These are phyloP conservation scores for Capsicum rhomboideum DNA, from an alignment of 257 asterid species.

Conservation along the genomic window DNA sequence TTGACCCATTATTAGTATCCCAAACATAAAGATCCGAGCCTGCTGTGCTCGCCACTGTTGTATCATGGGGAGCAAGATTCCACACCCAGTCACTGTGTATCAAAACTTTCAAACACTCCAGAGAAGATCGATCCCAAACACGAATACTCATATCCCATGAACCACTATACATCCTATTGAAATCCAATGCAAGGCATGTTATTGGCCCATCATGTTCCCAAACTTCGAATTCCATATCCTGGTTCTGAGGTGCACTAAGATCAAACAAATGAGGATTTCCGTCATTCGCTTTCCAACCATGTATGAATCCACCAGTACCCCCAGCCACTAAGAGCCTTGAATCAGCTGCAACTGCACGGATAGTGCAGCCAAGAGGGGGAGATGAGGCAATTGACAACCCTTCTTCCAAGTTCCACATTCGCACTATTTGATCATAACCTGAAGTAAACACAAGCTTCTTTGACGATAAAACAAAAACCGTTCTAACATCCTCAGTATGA, in stretches of 20 bases:
- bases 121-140: slow-evolving; percentile 64
- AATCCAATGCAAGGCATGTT: slow-evolving; percentile 83
- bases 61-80: slow-evolving; percentile 80
- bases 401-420: slow-evolving; percentile 94
- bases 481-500: slow-evolving; percentile 81
- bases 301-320: slow-evolving; percentile 89
- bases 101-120: slow-evolving; percentile 61
- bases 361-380: slow-evolving; percentile 79
- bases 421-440: slow-evolving; percentile 86
- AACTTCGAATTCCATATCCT: slow-evolving; percentile 52
- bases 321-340: slow-evolving; percentile 75
- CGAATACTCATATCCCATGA: slow-evolving; percentile 96
- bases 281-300: slow-evolving; percentile 86
- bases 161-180: slow-evolving; percentile 69
- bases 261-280: slow-evolving; percentile 73
- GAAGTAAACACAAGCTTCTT: slow-evolving; percentile 85
- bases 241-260: slow-evolving; percentile 46
- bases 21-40: slow-evolving; percentile 71
- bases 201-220: slow-evolving; percentile 94
- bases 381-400: slow-evolving; percentile 76
- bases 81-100: slow-evolving; percentile 89
- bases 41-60: slow-evolving; percentile 65
- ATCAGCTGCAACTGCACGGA: slow-evolving; percentile 91
- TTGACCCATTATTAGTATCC: slow-evolving; percentile 53
- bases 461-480: slow-evolving; percentile 62